Evolutionary conservation across 2,329 filamentous ascomycete genomes (phyloP).

Genomic region (Eutypella sp.): DNA sequence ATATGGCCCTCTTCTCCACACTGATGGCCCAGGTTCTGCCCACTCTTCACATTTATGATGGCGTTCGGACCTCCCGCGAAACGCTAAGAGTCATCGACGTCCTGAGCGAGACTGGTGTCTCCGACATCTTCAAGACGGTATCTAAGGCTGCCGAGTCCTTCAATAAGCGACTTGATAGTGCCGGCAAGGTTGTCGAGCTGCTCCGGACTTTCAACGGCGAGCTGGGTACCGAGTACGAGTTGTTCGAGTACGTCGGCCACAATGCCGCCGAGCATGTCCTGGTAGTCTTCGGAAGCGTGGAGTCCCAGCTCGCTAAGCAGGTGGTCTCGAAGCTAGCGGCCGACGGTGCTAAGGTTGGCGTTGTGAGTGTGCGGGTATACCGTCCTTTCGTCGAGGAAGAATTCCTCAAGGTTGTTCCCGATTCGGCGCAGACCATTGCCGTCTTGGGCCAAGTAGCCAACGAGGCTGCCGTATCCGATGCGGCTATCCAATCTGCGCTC

Average conservation of each 20-base stretch:
- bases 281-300: constrained; percentile 88
- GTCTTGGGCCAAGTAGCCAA: constrained; percentile 86
- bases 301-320: constrained; percentile 80
- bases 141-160: constrained; percentile 54
- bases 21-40: constrained; percentile 72
- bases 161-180: constrained; percentile 65
- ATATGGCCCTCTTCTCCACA: constrained; percentile 88
- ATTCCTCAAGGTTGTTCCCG: constrained; percentile 77
- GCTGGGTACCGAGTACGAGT: constrained; percentile 85
- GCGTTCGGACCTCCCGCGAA: constrained; percentile 75
- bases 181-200: constrained; percentile 65
- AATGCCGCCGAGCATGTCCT: constrained; percentile 73
- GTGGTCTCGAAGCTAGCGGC: constrained; percentile 68
- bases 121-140: constrained; percentile 62
- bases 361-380: constrained; percentile 89
- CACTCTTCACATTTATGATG: constrained; percentile 86
- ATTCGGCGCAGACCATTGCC: constrained; percentile 68
- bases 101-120: constrained; percentile 66
- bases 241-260: constrained; percentile 93
- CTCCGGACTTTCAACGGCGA: constrained; percentile 79
- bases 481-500: constrained; percentile 73
- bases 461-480: constrained; percentile 66
- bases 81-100: constrained; percentile 78
- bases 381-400: constrained; percentile 92
- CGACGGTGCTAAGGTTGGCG: constrained; percentile 73